Evolutionary conservation across 177 flowering plant species (phyloP).

Genomic region (Telopea speciosissima): DNA sequence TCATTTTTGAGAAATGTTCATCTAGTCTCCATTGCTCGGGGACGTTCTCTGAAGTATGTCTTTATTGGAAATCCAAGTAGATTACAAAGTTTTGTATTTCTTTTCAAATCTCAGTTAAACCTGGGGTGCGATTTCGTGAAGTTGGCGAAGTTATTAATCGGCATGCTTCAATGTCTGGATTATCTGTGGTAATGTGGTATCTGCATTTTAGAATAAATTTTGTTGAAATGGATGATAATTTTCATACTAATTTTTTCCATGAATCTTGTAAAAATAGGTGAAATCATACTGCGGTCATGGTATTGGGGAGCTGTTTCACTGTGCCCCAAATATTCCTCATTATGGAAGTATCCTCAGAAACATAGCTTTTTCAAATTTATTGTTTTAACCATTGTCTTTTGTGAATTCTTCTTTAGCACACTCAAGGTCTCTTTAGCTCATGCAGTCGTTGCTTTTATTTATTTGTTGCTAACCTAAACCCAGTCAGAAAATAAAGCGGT

Average conservation of each 20-base stretch:
- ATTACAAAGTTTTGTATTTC: neutral
- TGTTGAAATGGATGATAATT: neutral
- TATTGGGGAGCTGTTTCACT: slow-evolving; percentile 95
- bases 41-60: neutral
- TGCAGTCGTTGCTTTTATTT: neutral
- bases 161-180: slow-evolving; percentile 87
- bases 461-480: slow-evolving; percentile 31
- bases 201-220: neutral
- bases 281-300: slow-evolving; percentile 97
- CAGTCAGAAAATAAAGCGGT: slow-evolving; percentile 88
- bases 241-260: neutral
- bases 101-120: slow-evolving; percentile 61
- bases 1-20: neutral
- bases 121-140: slow-evolving; percentile 92
- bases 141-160: slow-evolving; percentile 89
- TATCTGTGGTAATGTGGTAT: slow-evolving; percentile 74
- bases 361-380: too few species aligned
- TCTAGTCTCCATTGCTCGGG: neutral
- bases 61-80: neutral
- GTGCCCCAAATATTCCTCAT: slow-evolving; percentile 97
- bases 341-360: slow-evolving; percentile 74
- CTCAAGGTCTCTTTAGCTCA: neutral
- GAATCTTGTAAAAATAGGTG: slow-evolving; percentile 40
- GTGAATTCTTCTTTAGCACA: neutral
- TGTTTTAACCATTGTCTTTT: neutral